Base-by-base conservation (phyloP, 495 filamentous ascomycete species). In the Zalerion maritima region DNA sequence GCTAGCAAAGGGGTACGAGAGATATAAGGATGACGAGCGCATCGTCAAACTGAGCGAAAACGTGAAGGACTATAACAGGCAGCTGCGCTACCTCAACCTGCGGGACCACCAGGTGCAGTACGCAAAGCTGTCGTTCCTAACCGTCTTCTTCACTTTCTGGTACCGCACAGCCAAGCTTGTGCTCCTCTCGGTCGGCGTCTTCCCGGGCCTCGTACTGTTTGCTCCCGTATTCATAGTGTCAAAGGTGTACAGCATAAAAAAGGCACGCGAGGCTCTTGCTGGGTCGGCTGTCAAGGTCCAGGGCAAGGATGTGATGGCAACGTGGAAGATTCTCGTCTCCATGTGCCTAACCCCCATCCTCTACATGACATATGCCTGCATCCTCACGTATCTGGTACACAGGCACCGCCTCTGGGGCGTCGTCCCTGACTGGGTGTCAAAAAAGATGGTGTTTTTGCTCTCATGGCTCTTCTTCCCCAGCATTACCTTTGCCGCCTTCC, bases 91-190 rank as follows among this genome's bases (percentile, higher is more conserved):
- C 23, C 58, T 99, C 18, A 80, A 80, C 37, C 68, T 96, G 29
- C 78, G 82, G 10, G 89, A 99, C 50, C 89, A 99, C 50, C 89
- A 99, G 56, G 83, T 99, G 8, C 73, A 83, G 43, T 94, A 93
- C 43, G 85, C 79, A 28, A 86, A 73, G 45, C 75, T 91, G 53
- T 78, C 79, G 1, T 71, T 79, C 37, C 50, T 70, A 15, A 75
- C 69, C 29, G 81, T 93, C 24, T 52, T 91, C 24, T 63, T 73
- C 27, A 79, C 74, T 1, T 65, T 96, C 26, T 52, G 91, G 32
- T 93, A 92, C 47, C 73, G 89, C 16, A 42, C 91, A 15, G 55
- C 49, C 14, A 94, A 94, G 49, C 59, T 99, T 9, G 47, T 63
- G 3, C 46, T 87, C 3, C 64, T 99, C 24, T 70, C 77, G 2